Base-by-base conservation (phyloP, 768 basidiomycete genomes). In the Scleroderma bovista region DNA sequence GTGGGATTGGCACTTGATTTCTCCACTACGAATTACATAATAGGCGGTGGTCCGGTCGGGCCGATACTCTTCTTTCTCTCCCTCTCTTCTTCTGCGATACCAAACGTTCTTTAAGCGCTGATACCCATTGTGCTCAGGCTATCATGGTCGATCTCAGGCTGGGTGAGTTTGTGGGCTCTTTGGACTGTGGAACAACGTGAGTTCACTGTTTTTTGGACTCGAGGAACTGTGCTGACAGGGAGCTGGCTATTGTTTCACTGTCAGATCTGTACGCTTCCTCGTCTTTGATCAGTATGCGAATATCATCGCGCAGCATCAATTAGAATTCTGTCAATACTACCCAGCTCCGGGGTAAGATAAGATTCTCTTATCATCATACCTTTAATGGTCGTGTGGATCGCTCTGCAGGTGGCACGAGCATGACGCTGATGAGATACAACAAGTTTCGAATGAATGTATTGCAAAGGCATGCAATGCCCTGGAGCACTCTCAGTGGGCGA, bases 121-220 rank as follows among this genome's bases (percentile, higher is more conserved):
- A 32, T 32, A 19, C 10, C 24, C 15, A 26, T 17, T 38, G 26
- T 9, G 26, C 9, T 37, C 22, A 3, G 22, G 42, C 51, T 8
- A 32, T 23, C 51, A 73, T 76, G 73, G 40, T 61, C 15, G 42
- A 46, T 40, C 69, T 75, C 46, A 83, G 79, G 60, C 77, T 80
- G 58, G 84, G 83, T 51, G 84, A 93, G 63, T 93, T 95, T 66
- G 84, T 96, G 39, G 93, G 91, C 48, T 90, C 91, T 44, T 75
- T 96, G 52, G 93, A 96, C 68, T 95, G 93, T 62, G 93, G 93
- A 36, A 96, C 93, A 44, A 96, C 93, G 92, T 93, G 59, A 64
- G 88, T 71, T 38, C 26, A 31, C 31, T 48, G 46, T 38, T 22
- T 43, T 16, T n/a, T n/a, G n/a, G n/a, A n/a, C 33, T 24, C 42